A percentile compares a stretch with the other conserved stretches of the same genome.
These are phyloP conservation scores for Gaeumannomyces sp. DNA, from an alignment of 2,329 filamentous ascomycete genomes.

Conservation along the genomic window DNA sequence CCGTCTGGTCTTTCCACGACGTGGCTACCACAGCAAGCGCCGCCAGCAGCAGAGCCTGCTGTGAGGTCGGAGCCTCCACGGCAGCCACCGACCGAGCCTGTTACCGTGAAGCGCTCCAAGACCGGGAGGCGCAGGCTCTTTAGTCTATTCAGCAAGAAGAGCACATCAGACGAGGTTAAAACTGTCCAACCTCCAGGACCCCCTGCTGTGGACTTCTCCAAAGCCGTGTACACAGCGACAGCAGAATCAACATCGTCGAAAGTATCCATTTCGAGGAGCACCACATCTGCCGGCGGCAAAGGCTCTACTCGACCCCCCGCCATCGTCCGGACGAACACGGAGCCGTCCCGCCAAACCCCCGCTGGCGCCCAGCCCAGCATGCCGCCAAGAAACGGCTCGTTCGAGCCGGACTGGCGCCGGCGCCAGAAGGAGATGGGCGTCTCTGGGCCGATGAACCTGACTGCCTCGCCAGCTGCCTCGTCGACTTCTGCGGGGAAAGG, in stretches of 20 bases:
- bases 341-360: slow-evolving; percentile 24
- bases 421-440: slow-evolving; percentile 1
- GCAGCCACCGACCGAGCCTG: slow-evolving; percentile 13
- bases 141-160: slow-evolving; percentile 41
- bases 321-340: slow-evolving; percentile 36
- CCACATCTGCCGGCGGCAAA: slow-evolving; percentile 27
- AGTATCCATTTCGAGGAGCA: slow-evolving; percentile 24
- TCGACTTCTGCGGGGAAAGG: slow-evolving; percentile 8
- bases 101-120: slow-evolving; percentile 36
- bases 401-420: slow-evolving; percentile 15
- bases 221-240: neutral
- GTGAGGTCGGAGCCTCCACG: neutral
- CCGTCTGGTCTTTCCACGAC: slow-evolving; percentile 19
- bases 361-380: slow-evolving; percentile 10
- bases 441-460: neutral
- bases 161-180: slow-evolving; percentile 14
- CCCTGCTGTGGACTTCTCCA: neutral
- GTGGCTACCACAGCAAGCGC: slow-evolving; percentile 12
- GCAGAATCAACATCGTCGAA: slow-evolving; percentile 1
- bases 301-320: slow-evolving; percentile 28
- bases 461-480: neutral
- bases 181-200: neutral
- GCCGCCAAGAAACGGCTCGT: slow-evolving; percentile 16
- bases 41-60: neutral
- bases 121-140: slow-evolving; percentile 56